Conservation (phyloP, 305 asterid species). For the Fraxinus xanthoxyloides region DNA sequence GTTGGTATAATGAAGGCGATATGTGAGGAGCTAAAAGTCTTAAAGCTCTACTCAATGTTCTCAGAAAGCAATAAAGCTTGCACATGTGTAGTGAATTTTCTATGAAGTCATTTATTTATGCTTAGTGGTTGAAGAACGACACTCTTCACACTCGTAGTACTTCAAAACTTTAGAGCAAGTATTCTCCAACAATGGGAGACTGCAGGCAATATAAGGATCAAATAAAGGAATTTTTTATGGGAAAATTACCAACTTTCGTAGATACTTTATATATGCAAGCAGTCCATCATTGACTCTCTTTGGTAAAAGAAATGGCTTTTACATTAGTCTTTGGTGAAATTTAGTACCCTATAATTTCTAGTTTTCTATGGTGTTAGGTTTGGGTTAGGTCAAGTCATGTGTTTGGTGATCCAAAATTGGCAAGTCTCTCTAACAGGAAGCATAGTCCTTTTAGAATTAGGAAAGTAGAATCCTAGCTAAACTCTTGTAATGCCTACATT, state of each 20-base stretch:
- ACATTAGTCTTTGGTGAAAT: background rate
- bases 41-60: background rate
- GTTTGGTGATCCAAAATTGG: background rate
- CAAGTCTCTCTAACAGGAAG: background rate
- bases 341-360: background rate
- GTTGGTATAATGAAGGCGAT: background rate
- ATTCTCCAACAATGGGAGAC: background rate
- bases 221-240: background rate
- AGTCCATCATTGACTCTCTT: background rate
- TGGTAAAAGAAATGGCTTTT: background rate
- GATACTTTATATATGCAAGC: background rate
- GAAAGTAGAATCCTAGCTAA: background rate
- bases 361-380: background rate
- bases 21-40: background rate
- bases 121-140: background rate
- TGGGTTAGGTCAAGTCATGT: background rate
- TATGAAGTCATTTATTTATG: background rate
- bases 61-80: background rate
- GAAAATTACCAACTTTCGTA: background rate
- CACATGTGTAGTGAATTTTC: background rate
- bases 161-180: background rate
- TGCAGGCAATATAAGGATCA: background rate
- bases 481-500: background rate
- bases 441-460: background rate
- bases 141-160: background rate